These are phyloP conservation scores for Pseudopyrenochaeta lycopersici DNA, from an alignment of 2,329 filamentous ascomycete species.

Conservation along the genomic window DNA sequence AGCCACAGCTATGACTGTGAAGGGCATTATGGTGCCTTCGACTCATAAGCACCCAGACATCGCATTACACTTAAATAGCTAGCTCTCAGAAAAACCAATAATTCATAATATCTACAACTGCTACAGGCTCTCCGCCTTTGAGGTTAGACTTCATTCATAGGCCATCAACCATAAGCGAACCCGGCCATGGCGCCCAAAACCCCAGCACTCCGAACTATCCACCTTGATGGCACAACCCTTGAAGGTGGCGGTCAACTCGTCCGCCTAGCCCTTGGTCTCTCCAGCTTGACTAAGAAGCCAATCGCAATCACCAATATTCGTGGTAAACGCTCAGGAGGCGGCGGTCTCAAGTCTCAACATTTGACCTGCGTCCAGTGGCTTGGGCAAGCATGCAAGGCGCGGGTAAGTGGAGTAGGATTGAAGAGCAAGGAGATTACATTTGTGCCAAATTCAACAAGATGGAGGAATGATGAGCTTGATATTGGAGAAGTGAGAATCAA, in stretches of 20 bases:
- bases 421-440: conserved; percentile 56
- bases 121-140: no score
- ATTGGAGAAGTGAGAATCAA: conserved; percentile 45
- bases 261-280: conserved; percentile 64
- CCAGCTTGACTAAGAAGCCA: conserved; percentile 61
- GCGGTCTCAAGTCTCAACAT: conserved; percentile 67
- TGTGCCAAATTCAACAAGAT: conserved; percentile 6
- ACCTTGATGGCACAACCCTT: conserved; percentile 64
- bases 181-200: conserved; percentile 11
- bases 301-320: conserved; percentile 64
- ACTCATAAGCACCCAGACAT: conserved; percentile 20
- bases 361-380: conserved; percentile 64
- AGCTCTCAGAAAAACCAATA: not conserved
- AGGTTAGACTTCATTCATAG: not conserved
- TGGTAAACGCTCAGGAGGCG: conserved; percentile 60
- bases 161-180: not conserved
- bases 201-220: conserved; percentile 19
- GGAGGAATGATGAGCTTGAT: not conserved
- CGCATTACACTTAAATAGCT: not conserved
- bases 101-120: not conserved
- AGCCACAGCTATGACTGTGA: conserved; percentile 25
- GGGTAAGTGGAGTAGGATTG: conserved; percentile 50
- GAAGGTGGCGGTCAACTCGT: conserved; percentile 71
- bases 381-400: conserved; percentile 58
- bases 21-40: conserved; percentile 15